phyloP scores from a whole-genome alignment of 768 basidiomycete genomes.

The Collybiopsis confluens region DNA sequence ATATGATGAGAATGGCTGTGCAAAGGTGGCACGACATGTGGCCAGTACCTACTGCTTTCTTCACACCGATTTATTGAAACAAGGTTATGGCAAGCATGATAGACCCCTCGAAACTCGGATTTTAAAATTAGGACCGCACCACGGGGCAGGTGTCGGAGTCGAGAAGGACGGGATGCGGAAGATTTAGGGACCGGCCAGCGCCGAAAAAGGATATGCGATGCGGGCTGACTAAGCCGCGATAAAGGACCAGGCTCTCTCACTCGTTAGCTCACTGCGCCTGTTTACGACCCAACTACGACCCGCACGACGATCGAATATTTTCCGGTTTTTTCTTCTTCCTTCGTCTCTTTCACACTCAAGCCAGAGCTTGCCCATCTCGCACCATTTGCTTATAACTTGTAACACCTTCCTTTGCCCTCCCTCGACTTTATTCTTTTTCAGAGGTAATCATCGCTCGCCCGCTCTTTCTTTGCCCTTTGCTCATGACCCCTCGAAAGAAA shows the following conservation, averaged over 20 bases:
- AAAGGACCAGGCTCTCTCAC: background rate
- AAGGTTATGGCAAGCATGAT: no score
- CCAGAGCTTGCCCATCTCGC: conserved; percentile 21
- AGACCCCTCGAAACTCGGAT: no score
- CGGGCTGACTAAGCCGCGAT: background rate
- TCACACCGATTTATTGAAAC: no score
- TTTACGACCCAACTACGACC: conserved; percentile 52
- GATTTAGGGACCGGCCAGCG: background rate
- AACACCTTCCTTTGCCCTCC: conserved; percentile 26
- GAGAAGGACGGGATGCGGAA: conserved; percentile 3
- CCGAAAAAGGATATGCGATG: background rate
- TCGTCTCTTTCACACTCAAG: conserved; percentile 11
- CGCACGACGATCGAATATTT: conserved; percentile 58
- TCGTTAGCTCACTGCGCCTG: conserved; percentile 20
- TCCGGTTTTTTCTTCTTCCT: conserved; percentile 35
- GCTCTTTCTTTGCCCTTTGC: conserved; percentile 13
- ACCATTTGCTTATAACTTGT: no score
- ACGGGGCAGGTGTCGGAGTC: conserved; percentile 1
- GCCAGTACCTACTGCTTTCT: no score
- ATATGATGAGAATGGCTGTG: no score
- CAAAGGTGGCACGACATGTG: no score
- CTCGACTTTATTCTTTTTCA: conserved; percentile 29
- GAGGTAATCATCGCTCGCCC: conserved; percentile 16
- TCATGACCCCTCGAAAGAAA: conserved; percentile 40
- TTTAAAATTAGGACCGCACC: conserved; percentile 3